phyloP scores from a whole-genome alignment of 108 stramenopile genomes.

The Mayamaea pseudoterrestris region DNA sequence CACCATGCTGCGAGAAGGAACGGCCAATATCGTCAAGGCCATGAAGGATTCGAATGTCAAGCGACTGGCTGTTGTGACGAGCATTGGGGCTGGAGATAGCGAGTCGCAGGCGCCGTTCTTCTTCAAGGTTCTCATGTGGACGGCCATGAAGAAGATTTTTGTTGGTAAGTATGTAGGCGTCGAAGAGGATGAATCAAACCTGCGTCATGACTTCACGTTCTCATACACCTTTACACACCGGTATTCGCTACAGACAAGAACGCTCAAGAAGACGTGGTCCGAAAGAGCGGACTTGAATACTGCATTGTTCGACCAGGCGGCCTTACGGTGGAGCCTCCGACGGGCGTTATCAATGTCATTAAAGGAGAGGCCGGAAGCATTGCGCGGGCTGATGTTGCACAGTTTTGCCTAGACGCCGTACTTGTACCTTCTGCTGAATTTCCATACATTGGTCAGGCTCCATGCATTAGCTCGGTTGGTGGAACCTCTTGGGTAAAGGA shows the following conservation, averaged over 20 bases:
- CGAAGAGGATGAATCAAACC: too few species aligned
- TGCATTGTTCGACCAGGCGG: slow-evolving; percentile 95
- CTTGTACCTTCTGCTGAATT: slow-evolving; percentile 67
- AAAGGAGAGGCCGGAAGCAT: slow-evolving; percentile 92
- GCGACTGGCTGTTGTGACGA: slow-evolving; percentile 88
- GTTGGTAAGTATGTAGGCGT: too few species aligned
- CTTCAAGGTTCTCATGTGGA: slow-evolving; percentile 92
- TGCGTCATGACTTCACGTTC: too few species aligned
- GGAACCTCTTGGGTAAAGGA: slow-evolving; percentile 95
- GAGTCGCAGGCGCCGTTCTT: slow-evolving; percentile 90
- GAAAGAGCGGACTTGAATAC: slow-evolving; percentile 78
- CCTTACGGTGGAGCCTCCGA: slow-evolving; percentile 88
- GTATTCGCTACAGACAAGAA: slow-evolving; percentile 97
- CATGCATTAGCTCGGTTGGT: slow-evolving; percentile 91
- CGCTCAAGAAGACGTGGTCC: slow-evolving; percentile 85
- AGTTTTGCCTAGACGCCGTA: slow-evolving; percentile 91
- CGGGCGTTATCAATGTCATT: slow-evolving; percentile 96
- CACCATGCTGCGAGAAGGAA: slow-evolving; percentile 93
- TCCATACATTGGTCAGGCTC: slow-evolving; percentile 84
- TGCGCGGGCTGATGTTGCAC: slow-evolving; percentile 92
- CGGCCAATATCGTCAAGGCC: slow-evolving; percentile 72
- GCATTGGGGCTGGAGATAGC: slow-evolving; percentile 93
- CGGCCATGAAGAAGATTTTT: slow-evolving; percentile 95
- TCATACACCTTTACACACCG: too few species aligned
- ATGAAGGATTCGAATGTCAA: slow-evolving; percentile 91